Evolutionary conservation across 129 eudicot species (phyloP), one percentile per base, ranked within the genome.

Genomic region (Escallonia herrerae): DNA sequence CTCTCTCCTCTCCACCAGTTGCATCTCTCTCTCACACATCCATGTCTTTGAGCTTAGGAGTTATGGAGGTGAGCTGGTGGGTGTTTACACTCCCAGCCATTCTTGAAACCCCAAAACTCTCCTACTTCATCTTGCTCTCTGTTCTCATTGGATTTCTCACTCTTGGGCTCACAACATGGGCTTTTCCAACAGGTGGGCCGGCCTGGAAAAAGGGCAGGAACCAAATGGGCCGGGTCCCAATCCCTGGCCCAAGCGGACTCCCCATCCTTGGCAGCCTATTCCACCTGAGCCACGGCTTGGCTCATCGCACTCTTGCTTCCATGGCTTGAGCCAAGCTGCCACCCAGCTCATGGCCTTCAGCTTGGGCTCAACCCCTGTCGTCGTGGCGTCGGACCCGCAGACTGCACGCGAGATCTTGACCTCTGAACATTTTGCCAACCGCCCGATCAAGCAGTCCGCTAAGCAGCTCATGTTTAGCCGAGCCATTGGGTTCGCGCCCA

Each of bases 401-500:
- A 65, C 45, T 0, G 87, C 87, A 14, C 75, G 76, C 22, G 90
- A 87, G 72, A 83, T 87, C 62, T 63, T 87, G 38, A 78, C 83
- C 39, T 81, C 90, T 43, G 78, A 75, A 2, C 77, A 81, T 66
- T 87, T 87, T 52, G 81, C 87, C 3, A 79, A 83, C 74, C 87
- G 90, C 7, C 95, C 95, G 2, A 63, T 87, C 40, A 87, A 87
- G 62, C 85, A 87, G 51, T 87, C 90, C 6, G 95, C 95, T 59
- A 72, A 66, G 39, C 49, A 64, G 59, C 90, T 87, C 71, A 83
- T 87, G 95, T 83, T 87, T 59, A 63, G 72, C 68, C 81, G 83
- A 12, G 90, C 95, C 69, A 87, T 87, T 46, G 95, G 95, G 46
- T 87, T 87, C 44, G 95, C 95, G 22, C 87, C 90, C 13, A 68